Conservation (phyloP, 495 filamentous ascomycete species). For the Penicillium samsonianum region DNA sequence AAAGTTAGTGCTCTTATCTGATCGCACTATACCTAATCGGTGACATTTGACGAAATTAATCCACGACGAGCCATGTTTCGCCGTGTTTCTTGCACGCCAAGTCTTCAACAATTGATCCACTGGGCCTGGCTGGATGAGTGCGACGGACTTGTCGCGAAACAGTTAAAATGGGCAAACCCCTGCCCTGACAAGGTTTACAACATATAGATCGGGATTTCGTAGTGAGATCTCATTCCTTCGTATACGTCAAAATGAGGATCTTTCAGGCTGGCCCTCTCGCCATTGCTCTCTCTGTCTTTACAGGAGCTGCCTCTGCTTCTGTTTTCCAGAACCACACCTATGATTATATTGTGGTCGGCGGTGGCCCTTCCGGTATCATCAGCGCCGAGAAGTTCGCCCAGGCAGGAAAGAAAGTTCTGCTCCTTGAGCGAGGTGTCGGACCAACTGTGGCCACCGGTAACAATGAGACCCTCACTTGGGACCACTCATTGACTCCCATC, state of each 20-base stretch:
- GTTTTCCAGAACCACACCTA: conserved; percentile 25
- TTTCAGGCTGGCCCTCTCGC: conserved; percentile 19
- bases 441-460: conserved; percentile 34
- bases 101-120: background rate
- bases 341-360: conserved; percentile 39
- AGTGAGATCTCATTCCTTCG: background rate
- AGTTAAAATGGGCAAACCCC: conserved; percentile 4
- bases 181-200: background rate
- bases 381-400: conserved; percentile 65
- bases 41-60: background rate
- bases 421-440: conserved; percentile 41
- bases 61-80: background rate
- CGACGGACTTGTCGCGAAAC: background rate
- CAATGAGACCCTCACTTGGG: conserved; percentile 33
- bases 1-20: conserved; percentile 7
- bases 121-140: background rate
- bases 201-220: background rate
- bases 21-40: conserved; percentile 7
- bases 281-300: conserved; percentile 10
- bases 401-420: conserved; percentile 51
- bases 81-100: background rate
- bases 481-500: conserved; percentile 61
- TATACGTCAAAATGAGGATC: conserved; percentile 3
- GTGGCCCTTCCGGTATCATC: conserved; percentile 41
- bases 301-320: conserved; percentile 18